phyloP scores from a whole-genome alignment of 208 protist species.

The Trypanosomatidae sp. region DNA sequence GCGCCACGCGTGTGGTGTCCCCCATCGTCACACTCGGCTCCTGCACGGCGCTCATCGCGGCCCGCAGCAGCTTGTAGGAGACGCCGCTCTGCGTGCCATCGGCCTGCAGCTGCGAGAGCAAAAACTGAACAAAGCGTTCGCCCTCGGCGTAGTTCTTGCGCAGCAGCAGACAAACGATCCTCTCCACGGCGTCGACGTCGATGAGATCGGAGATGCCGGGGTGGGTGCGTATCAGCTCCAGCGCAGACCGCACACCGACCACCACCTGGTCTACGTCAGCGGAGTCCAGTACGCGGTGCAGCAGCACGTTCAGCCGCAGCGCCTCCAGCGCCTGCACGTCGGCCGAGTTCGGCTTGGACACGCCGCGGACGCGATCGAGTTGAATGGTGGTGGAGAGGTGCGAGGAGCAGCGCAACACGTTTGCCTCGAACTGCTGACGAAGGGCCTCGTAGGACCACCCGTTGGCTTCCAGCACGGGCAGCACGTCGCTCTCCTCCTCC shows the following conservation, averaged over 20 bases:
- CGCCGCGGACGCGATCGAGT: constrained; percentile 40
- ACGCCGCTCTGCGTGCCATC: constrained; percentile 29
- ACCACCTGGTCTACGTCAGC: constrained; percentile 50
- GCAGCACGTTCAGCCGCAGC: constrained; percentile 69
- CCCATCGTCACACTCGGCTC: constrained; percentile 65
- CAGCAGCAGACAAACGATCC: constrained; percentile 63
- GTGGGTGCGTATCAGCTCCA: constrained; percentile 59
- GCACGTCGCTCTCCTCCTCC: constrained; percentile 15
- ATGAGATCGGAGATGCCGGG: constrained; percentile 78
- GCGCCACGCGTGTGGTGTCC: constrained; percentile 31
- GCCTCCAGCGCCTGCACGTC: constrained; percentile 68
- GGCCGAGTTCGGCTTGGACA: constrained; percentile 40
- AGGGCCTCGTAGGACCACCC: constrained; percentile 16
- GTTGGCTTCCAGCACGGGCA: constrained; percentile 15
- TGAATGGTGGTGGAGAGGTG: constrained; percentile 54
- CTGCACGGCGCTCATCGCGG: constrained; percentile 69
- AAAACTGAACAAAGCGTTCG: constrained; percentile 61
- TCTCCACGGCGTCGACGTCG: constrained; percentile 61
- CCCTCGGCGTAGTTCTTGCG: constrained; percentile 58
- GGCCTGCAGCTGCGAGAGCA: constrained; percentile 51
- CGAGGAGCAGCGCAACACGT: constrained; percentile 44
- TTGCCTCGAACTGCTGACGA: constrained; percentile 35
- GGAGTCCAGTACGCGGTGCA: constrained; percentile 57
- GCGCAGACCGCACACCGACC: constrained; percentile 37
- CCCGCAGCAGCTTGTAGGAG: constrained; percentile 36